A percentile compares a stretch with the other conserved stretches of the same genome.
These are phyloP conservation scores for Populus deltoides DNA, from an alignment of 345 rosid species.

Conservation along the genomic window DNA sequence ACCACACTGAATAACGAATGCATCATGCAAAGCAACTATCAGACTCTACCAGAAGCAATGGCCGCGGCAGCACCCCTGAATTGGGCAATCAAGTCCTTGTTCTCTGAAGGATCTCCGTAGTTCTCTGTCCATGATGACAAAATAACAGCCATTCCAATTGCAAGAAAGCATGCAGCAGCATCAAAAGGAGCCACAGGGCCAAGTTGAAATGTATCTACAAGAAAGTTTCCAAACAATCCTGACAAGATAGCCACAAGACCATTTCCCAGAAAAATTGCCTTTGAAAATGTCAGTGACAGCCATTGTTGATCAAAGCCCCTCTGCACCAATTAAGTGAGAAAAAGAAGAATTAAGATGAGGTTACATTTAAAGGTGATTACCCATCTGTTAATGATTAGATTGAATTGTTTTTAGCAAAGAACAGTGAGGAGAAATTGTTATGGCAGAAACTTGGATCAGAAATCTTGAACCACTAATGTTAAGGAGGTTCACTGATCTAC, in stretches of 20 bases:
- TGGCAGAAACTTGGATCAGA: neutral
- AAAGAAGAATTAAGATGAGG: neutral
- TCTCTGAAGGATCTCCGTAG: slow-evolving; percentile 65
- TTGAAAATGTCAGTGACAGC: slow-evolving; percentile 69
- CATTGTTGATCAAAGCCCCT: slow-evolving; percentile 71
- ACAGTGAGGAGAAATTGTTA: neutral
- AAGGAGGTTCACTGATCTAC: neutral
- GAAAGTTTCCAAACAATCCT: slow-evolving; percentile 59
- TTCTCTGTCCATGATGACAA: slow-evolving; percentile 62
- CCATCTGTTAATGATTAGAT: neutral
- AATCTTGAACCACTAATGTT: neutral
- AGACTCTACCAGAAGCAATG: slow-evolving; percentile 29
- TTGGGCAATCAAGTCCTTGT: slow-evolving; percentile 49
- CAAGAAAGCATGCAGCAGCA: slow-evolving; percentile 71
- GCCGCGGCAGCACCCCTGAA: slow-evolving; percentile 32
- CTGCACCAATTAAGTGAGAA: slow-evolving; percentile 18
- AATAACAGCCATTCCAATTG: slow-evolving; percentile 60
- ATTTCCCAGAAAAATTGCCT: slow-evolving; percentile 72
- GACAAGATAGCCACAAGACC: slow-evolving; percentile 62
- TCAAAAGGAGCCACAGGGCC: slow-evolving; percentile 78
- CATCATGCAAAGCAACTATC: neutral
- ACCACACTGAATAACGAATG: neutral
- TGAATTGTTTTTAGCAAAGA: neutral
- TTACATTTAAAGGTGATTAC: neutral
- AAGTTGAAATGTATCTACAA: slow-evolving; percentile 50